These are phyloP conservation scores for Harrya chromipes DNA, from an alignment of 768 basidiomycete genomes.

Conservation along the genomic window DNA sequence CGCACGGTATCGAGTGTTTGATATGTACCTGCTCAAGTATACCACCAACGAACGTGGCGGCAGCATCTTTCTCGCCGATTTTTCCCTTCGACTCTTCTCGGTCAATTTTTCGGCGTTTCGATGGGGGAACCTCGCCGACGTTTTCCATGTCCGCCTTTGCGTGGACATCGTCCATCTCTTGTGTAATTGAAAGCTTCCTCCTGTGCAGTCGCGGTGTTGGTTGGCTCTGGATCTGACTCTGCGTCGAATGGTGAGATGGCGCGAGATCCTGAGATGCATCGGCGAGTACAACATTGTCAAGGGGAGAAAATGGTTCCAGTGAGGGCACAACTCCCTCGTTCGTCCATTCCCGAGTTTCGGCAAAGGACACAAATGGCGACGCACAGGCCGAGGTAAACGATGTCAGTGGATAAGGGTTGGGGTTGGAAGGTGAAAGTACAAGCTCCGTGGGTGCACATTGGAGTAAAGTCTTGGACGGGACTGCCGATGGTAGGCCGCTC, in stretches of 20 bases:
- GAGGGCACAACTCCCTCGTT: neutral
- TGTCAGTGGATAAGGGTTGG: neutral
- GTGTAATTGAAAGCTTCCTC: neutral
- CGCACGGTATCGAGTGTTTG: neutral
- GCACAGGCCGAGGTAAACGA: constrained; percentile 5
- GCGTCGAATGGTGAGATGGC: neutral
- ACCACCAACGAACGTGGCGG: neutral
- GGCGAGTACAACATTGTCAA: constrained; percentile 14
- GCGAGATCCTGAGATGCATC: neutral
- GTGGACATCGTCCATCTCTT: neutral
- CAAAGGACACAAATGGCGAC: constrained; percentile 16
- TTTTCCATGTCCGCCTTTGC: constrained; percentile 4
- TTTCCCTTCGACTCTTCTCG: neutral
- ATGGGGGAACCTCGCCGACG: neutral
- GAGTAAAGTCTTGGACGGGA: neutral
- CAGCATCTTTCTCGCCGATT: neutral
- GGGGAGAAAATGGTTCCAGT: constrained; percentile 13
- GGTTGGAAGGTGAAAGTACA: neutral
- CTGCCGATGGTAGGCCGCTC: neutral
- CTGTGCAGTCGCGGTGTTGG: neutral
- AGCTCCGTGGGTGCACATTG: constrained; percentile 2
- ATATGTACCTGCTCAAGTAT: neutral
- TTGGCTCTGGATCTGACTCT: neutral
- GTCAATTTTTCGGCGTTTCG: constrained; percentile 19
- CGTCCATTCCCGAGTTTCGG: neutral